Evolutionary conservation across 345 rosid genomes (phyloP).

Genomic region (Noccaea caerulescens): DNA sequence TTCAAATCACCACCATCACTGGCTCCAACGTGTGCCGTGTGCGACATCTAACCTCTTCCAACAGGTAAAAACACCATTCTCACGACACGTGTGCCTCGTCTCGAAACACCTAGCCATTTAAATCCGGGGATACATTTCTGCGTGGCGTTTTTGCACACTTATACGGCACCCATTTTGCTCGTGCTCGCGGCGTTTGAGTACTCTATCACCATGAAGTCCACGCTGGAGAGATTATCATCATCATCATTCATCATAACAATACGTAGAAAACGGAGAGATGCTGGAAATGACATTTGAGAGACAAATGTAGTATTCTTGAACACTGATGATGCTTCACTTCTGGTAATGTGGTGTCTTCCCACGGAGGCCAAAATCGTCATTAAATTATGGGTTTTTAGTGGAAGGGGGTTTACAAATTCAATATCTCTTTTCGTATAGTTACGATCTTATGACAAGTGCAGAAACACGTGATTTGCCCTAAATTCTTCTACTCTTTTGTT

Average conservation of each 20-base stretch:
- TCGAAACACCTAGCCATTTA: slow-evolving; percentile 60
- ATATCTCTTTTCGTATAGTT: too few relatives aligned
- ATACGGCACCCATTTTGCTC: slow-evolving; percentile 66
- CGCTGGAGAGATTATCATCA: slow-evolving; percentile 41
- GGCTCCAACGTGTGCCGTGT: slow-evolving; percentile 63
- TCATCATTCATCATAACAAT: too few relatives aligned
- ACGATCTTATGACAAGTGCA: too few relatives aligned
- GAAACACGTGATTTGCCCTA: too few relatives aligned
- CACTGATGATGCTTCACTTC: too few relatives aligned
- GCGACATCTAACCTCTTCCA: slow-evolving; percentile 80
- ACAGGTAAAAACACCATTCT: slow-evolving; percentile 72
- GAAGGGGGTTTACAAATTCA: not conserved
- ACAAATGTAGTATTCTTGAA: too few relatives aligned
- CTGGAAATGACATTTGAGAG: too few relatives aligned
- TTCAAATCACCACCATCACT: slow-evolving; percentile 29
- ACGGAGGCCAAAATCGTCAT: slow-evolving; percentile 1
- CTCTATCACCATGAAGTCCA: slow-evolving; percentile 84
- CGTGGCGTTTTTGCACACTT: slow-evolving; percentile 74
- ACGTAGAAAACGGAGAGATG: too few relatives aligned
- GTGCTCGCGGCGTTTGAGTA: slow-evolving; percentile 58
- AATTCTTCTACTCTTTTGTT: too few relatives aligned
- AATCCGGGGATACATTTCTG: slow-evolving; percentile 50
- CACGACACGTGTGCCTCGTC: slow-evolving; percentile 59
- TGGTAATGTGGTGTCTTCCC: slow-evolving; percentile 9
- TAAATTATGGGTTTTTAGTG: slow-evolving; percentile 4